These are phyloP conservation scores for Fusarium sp. DNA, from an alignment of 2,329 filamentous ascomycete genomes.

Conservation along the genomic window DNA sequence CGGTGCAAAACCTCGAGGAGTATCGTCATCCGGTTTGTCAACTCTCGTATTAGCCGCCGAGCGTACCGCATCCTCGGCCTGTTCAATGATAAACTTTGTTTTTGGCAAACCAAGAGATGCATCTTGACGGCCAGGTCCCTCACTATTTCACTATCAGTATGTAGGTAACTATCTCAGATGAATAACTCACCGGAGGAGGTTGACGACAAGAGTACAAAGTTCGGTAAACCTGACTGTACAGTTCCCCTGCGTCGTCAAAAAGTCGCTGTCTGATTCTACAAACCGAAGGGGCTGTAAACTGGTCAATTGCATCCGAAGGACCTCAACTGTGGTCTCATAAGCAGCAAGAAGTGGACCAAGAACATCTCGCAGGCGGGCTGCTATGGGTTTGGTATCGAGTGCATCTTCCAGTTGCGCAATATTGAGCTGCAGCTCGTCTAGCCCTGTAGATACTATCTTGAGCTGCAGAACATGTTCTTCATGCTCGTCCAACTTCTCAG, in stretches of 20 bases:
- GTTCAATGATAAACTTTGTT: background rate
- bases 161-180: accelerated
- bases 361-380: background rate
- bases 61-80: background rate
- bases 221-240: background rate
- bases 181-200: background rate
- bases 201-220: background rate
- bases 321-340: background rate
- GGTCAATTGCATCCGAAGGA: background rate
- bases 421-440: background rate
- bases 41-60: background rate
- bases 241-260: background rate
- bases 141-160: background rate
- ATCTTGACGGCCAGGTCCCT: background rate
- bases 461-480: background rate
- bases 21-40: background rate
- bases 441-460: background rate
- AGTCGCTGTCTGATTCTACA: background rate
- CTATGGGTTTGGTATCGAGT: background rate
- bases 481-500: background rate
- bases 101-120: background rate
- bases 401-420: background rate
- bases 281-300: background rate
- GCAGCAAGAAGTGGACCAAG: background rate
- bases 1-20: accelerated